Evolutionary conservation across 495 filamentous ascomycete species (phyloP).

Genomic region (Geopyxis carbonaria): DNA sequence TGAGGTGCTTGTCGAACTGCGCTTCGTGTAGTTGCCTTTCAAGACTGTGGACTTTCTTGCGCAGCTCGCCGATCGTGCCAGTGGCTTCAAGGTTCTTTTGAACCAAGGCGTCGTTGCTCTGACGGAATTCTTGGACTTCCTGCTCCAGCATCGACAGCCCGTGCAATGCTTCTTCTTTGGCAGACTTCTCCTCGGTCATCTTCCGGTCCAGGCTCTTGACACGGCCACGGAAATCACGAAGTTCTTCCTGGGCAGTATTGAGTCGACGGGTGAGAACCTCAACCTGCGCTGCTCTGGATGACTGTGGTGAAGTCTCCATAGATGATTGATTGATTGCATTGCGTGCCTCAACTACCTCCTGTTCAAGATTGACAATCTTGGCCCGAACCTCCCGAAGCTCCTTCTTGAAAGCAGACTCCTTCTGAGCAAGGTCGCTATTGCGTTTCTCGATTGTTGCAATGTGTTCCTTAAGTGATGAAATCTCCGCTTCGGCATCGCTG

Average conservation of each 20-base stretch:
- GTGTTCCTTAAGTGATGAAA: conserved; percentile 20
- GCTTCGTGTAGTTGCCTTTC: conserved; percentile 41
- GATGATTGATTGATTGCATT: conserved; percentile 32
- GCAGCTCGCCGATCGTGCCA: conserved; percentile 34
- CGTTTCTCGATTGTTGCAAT: conserved; percentile 46
- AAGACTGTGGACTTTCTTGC: conserved; percentile 38
- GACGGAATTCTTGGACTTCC: conserved; percentile 24
- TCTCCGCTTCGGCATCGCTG: conserved; percentile 18
- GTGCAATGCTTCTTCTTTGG: conserved; percentile 29
- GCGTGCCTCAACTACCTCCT: conserved; percentile 31
- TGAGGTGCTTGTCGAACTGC: conserved; percentile 31
- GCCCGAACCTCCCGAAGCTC: conserved; percentile 31
- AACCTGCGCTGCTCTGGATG: conserved; percentile 45
- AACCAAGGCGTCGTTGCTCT: conserved; percentile 20
- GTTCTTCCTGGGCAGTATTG: conserved; percentile 40
- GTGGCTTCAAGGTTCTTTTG: conserved; percentile 26
- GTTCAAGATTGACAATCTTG: conserved; percentile 34
- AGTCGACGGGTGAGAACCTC: conserved; percentile 46
- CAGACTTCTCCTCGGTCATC: conserved; percentile 17
- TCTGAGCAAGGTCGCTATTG: conserved; percentile 43
- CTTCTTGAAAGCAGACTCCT: conserved; percentile 46
- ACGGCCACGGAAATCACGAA: conserved; percentile 40
- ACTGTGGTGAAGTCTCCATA: conserved; percentile 22
- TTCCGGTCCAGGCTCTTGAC: conserved; percentile 26
- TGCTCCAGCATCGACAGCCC: conserved; percentile 31